phyloP scores from a whole-genome alignment of 139 green algal species.

The Haematococcus sp. region DNA sequence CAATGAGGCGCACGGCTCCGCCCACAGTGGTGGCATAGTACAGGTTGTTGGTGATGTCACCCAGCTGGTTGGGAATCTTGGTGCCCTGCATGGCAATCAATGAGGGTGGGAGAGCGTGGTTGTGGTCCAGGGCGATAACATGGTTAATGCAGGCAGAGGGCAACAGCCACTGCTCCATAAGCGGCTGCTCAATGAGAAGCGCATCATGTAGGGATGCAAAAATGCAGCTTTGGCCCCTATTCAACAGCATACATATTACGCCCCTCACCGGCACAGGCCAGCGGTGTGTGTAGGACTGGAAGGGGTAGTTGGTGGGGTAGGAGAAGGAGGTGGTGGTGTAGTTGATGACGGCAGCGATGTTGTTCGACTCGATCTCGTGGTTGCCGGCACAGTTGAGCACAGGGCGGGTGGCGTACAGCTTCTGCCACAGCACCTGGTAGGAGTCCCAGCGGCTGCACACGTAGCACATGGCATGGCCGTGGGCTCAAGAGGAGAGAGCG shows the following conservation, averaged over 20 bases:
- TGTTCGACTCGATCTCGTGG: constrained; percentile 23
- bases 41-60: constrained; percentile 18
- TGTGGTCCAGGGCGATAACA: too few species aligned
- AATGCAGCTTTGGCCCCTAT: too few species aligned
- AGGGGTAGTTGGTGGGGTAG: constrained; percentile 38
- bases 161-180: too few species aligned
- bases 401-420: constrained; percentile 10
- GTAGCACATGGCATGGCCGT: too few species aligned
- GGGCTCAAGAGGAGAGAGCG: too few species aligned
- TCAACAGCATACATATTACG: too few species aligned
- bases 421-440: constrained; percentile 18
- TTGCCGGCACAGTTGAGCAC: constrained; percentile 23
- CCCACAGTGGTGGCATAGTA: constrained; percentile 28
- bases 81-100: constrained; percentile 6
- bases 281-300: constrained; percentile 28
- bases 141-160: too few species aligned
- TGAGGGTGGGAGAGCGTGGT: neutral
- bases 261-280: constrained; percentile 18
- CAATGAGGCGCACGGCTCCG: constrained; percentile 15
- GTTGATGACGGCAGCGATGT: constrained; percentile 23
- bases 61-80: neutral
- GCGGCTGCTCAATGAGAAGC: too few species aligned
- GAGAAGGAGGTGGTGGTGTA: constrained; percentile 25
- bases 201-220: too few species aligned
- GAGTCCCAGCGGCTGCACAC: constrained; percentile 35